Conservation (phyloP, 2,329 filamentous ascomycete species). For the Aspergillus ochraceoroseus region DNA sequence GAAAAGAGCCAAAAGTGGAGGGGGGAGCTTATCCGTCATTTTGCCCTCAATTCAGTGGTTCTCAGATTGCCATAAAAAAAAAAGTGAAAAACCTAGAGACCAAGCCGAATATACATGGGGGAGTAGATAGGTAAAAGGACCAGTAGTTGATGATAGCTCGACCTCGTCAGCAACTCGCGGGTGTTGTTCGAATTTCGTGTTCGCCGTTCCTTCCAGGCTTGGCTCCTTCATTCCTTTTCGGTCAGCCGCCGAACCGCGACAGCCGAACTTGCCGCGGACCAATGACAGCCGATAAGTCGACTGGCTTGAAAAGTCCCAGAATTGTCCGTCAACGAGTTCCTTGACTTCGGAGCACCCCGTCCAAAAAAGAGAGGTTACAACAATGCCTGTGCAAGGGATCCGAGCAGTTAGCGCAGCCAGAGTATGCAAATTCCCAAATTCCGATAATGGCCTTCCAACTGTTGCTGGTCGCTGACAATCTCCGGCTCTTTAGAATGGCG, state of each 20-base stretch:
- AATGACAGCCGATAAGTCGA: slow-evolving; percentile 23
- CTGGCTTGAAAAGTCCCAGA: slow-evolving; percentile 27
- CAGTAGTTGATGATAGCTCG: slow-evolving; percentile 1
- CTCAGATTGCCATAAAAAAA: slow-evolving; percentile 1
- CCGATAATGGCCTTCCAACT: too few relatives aligned
- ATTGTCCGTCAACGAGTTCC: slow-evolving; percentile 12
- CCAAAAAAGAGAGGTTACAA: too few relatives aligned
- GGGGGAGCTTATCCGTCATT: slow-evolving; percentile 97
- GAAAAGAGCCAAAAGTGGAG: slow-evolving; percentile 88
- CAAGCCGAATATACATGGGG: slow-evolving; percentile 6
- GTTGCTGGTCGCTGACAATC: slow-evolving; percentile 7
- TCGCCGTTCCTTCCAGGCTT: slow-evolving; percentile 11
- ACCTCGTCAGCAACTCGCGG: slow-evolving; percentile 10
- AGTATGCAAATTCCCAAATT: slow-evolving; percentile 39
- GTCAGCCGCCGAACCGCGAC: slow-evolving; percentile 21
- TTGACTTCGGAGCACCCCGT: too few relatives aligned
- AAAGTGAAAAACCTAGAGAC: background rate
- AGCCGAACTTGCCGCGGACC: slow-evolving; percentile 25
- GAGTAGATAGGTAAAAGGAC: too few relatives aligned
- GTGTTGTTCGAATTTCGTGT: slow-evolving; percentile 23
- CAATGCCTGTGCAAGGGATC: slow-evolving; percentile 47
- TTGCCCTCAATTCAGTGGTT: slow-evolving; percentile 23
- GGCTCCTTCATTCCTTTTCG: slow-evolving; percentile 6
- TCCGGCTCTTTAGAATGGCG: slow-evolving; percentile 68
- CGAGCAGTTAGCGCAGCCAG: slow-evolving; percentile 53